phyloP scores from a whole-genome alignment of 352 stramenopile species.

The Pythium utonaiense region DNA sequence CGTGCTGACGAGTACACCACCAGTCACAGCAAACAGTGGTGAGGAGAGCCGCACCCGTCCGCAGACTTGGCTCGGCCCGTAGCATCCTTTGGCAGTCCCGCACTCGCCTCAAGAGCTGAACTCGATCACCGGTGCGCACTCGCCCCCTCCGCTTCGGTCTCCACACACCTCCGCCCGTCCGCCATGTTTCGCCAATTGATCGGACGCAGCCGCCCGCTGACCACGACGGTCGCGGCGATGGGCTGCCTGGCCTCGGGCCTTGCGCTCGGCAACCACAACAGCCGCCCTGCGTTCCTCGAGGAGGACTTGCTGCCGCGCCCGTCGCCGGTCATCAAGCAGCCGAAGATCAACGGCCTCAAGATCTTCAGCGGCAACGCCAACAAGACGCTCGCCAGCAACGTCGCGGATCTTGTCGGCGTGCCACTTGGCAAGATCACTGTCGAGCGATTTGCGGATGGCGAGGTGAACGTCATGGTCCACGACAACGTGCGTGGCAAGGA shows the following conservation, averaged over 20 bases:
- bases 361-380: slow-evolving; percentile 99
- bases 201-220: slow-evolving; percentile 45
- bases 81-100: slow-evolving; percentile 12
- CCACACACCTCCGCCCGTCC: background rate
- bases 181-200: slow-evolving; percentile 72
- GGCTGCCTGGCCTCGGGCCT: slow-evolving; percentile 42
- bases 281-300: slow-evolving; percentile 40
- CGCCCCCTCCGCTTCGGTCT: background rate
- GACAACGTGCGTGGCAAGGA: slow-evolving; percentile 99
- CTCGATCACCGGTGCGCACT: slow-evolving; percentile 12
- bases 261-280: slow-evolving; percentile 36
- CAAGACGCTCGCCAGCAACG: slow-evolving; percentile 94
- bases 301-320: slow-evolving; percentile 46
- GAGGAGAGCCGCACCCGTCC: background rate
- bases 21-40: slow-evolving; percentile 17
- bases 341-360: slow-evolving; percentile 93
- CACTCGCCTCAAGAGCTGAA: slow-evolving; percentile 9
- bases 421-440: slow-evolving; percentile 98
- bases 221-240: slow-evolving; percentile 46
- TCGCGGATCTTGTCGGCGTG: slow-evolving; percentile 96
- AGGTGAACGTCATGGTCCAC: slow-evolving; percentile 99
- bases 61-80: background rate
- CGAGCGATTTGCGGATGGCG: slow-evolving; percentile 97
- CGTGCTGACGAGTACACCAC: slow-evolving; percentile 18
- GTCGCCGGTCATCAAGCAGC: slow-evolving; percentile 73